These are phyloP conservation scores for Trichoderma koningiopsis DNA, from an alignment of 2,329 filamentous ascomycete species.

Conservation along the genomic window DNA sequence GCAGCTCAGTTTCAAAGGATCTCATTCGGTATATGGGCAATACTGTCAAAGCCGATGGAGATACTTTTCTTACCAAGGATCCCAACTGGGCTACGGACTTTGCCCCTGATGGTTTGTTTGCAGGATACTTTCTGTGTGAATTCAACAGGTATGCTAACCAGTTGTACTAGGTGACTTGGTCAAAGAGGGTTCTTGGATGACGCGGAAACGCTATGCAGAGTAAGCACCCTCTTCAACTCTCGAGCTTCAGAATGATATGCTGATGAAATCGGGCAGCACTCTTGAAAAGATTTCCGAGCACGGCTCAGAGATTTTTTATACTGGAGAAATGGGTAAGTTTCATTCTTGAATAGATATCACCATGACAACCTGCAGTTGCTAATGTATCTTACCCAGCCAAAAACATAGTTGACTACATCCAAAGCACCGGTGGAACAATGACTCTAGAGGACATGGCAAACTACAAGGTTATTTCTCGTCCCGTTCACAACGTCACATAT, in stretches of 20 bases:
- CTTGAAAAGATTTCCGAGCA: constrained; percentile 74
- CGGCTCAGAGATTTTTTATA: constrained; percentile 75
- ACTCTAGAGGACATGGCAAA: constrained; percentile 73
- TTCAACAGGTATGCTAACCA: constrained; percentile 8
- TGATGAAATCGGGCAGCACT: constrained; percentile 46
- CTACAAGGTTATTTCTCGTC: constrained; percentile 69
- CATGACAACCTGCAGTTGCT: not conserved
- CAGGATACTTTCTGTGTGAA: not conserved
- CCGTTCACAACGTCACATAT: constrained; percentile 66
- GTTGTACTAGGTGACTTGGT: constrained; percentile 59
- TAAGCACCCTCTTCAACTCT: constrained; percentile 31
- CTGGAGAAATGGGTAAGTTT: constrained; percentile 60
- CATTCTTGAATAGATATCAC: not conserved
- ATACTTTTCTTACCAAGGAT: constrained; percentile 71
- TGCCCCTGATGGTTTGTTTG: constrained; percentile 66
- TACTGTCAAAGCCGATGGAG: constrained; percentile 38
- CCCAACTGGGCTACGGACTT: constrained; percentile 86
- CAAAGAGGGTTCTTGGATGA: constrained; percentile 74
- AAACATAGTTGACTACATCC: constrained; percentile 70
- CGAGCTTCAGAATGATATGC: constrained; percentile 1
- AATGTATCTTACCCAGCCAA: constrained; percentile 58
- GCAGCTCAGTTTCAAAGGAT: constrained; percentile 64
- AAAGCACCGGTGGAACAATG: constrained; percentile 77
- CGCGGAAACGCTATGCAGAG: constrained; percentile 74
- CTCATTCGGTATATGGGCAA: constrained; percentile 71